phyloP scores from a whole-genome alignment of 768 basidiomycete species.

The Suillus spraguei region DNA sequence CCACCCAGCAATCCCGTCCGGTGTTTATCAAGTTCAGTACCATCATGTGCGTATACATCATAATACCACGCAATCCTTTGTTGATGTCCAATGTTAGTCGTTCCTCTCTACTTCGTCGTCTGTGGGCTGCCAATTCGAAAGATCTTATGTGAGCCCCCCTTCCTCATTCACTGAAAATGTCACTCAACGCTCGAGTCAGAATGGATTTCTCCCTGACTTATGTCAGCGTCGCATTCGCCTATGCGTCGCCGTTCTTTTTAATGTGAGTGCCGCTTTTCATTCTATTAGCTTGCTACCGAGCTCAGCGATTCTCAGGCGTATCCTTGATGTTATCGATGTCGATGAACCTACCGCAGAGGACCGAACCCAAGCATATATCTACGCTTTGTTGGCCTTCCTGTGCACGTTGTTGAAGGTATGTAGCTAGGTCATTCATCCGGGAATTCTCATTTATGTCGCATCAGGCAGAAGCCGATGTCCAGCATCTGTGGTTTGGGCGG shows the following conservation, averaged over 20 bases:
- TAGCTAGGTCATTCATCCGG: background rate
- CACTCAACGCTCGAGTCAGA: slow-evolving; percentile 27
- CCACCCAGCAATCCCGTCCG: slow-evolving; percentile 65
- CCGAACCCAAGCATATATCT: slow-evolving; percentile 69
- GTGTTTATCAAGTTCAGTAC: slow-evolving; percentile 53
- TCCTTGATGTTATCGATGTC: slow-evolving; percentile 62
- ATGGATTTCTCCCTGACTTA: slow-evolving; percentile 71
- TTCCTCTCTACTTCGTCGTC: slow-evolving; percentile 40
- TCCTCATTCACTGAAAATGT: background rate
- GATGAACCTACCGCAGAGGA: slow-evolving; percentile 49
- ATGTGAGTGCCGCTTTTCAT: slow-evolving; percentile 46
- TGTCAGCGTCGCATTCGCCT: slow-evolving; percentile 73
- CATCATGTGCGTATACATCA: slow-evolving; percentile 21
- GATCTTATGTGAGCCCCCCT: slow-evolving; percentile 40
- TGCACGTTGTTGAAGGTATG: slow-evolving; percentile 42
- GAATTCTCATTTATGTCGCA: slow-evolving; percentile 2
- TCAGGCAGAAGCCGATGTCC: slow-evolving; percentile 65
- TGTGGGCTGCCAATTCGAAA: slow-evolving; percentile 48
- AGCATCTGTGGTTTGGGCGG: slow-evolving; percentile 81
- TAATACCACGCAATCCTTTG: background rate
- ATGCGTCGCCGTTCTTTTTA: slow-evolving; percentile 83
- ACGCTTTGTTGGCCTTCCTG: slow-evolving; percentile 74
- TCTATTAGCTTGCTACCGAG: background rate
- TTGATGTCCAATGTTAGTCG: slow-evolving; percentile 19
- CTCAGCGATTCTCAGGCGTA: slow-evolving; percentile 39